Evolutionary conservation across 306 rosid species (phyloP).

Genomic region (Pueraria montana): DNA sequence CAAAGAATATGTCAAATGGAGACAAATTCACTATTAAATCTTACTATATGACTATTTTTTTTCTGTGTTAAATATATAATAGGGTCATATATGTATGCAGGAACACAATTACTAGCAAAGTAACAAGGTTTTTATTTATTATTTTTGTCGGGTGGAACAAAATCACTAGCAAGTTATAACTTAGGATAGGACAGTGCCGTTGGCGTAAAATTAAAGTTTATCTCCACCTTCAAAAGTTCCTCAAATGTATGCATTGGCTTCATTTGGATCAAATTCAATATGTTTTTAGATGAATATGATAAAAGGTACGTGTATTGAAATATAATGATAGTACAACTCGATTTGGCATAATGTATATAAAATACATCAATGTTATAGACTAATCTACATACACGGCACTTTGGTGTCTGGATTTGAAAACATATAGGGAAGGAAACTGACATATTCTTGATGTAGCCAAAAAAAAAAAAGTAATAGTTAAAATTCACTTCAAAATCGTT

Average conservation of each 20-base stretch:
- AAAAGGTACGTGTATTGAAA: neutral
- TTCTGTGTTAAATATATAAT: no score
- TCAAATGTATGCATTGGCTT: slow-evolving; percentile 1
- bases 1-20: neutral
- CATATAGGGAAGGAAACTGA: neutral
- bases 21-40: neutral
- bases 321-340: neutral
- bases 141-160: no score
- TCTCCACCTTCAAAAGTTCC: slow-evolving; percentile 3
- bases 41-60: no score
- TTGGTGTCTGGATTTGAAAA: neutral
- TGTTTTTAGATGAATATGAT: neutral
- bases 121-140: neutral
- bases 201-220: slow-evolving; percentile 31
- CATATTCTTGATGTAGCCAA: no score
- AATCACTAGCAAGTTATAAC: neutral
- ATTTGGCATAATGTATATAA: slow-evolving; percentile 8
- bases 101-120: neutral
- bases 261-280: slow-evolving; percentile 25
- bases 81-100: neutral
- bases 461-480: neutral
- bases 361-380: neutral
- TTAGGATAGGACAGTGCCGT: neutral
- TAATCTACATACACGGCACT: neutral
- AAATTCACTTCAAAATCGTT: neutral